Percentiles rank a stretch among this genome's conserved stretches.
Evolutionary conservation across 2,329 filamentous ascomycete genomes (phyloP).

Genomic region (Colletotrichum noveboracense): DNA sequence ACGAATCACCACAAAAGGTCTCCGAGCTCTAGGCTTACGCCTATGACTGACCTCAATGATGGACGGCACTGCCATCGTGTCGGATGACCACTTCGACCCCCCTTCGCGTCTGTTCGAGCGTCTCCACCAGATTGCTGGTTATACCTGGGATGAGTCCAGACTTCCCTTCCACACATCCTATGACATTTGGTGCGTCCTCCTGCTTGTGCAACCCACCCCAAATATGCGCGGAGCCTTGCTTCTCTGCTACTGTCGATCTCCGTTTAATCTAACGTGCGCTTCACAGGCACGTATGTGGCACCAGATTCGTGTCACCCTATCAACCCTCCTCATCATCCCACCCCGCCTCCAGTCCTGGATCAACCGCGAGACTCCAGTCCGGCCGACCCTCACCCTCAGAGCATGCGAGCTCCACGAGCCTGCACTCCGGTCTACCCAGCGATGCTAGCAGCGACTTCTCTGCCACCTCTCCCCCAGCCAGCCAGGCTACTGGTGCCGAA

Average conservation of each 20-base stretch:
- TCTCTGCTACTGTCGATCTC: not conserved
- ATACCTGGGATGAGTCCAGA: slow-evolving; percentile 74
- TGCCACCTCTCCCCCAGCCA: slow-evolving; percentile 36
- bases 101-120: slow-evolving; percentile 75
- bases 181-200: slow-evolving; percentile 75
- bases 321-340: slow-evolving; percentile 49
- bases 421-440: slow-evolving; percentile 34
- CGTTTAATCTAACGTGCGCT: slow-evolving; percentile 23
- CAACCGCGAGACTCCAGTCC: slow-evolving; percentile 45
- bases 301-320: slow-evolving; percentile 57
- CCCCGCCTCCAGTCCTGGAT: slow-evolving; percentile 48
- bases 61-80: slow-evolving; percentile 54
- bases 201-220: not conserved
- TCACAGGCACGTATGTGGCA: slow-evolving; percentile 70
- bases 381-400: slow-evolving; percentile 51
- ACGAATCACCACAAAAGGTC: slow-evolving; percentile 1
- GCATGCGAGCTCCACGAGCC: slow-evolving; percentile 36
- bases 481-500: slow-evolving; percentile 45
- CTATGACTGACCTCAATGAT: slow-evolving; percentile 42
- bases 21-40: slow-evolving; percentile 20
- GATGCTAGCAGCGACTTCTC: slow-evolving; percentile 45
- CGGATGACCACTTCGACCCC: slow-evolving; percentile 64
- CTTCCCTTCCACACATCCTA: slow-evolving; percentile 72
- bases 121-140: slow-evolving; percentile 74
- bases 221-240: not conserved